Conservation (phyloP, 305 asterid genomes). For the Solanum hybrid region DNA sequence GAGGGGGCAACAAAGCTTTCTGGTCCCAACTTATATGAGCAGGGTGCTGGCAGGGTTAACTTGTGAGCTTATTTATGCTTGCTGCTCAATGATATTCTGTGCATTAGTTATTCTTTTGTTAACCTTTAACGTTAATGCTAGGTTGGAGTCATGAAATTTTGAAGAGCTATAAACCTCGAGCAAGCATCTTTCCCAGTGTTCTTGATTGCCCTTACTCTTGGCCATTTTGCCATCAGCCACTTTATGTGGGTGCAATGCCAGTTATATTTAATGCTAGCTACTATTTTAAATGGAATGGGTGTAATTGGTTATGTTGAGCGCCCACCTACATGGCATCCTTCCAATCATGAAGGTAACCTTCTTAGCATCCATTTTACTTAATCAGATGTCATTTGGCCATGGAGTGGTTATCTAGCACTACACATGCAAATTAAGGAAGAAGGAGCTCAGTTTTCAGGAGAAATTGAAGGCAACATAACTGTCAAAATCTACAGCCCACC, state of each 20-base stretch:
- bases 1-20: slow-evolving; percentile 94
- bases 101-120: not conserved
- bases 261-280: slow-evolving; percentile 58
- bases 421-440: slow-evolving; percentile 94
- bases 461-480: slow-evolving; percentile 72
- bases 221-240: slow-evolving; percentile 96
- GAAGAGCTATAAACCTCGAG: slow-evolving; percentile 82
- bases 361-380: slow-evolving; percentile 70
- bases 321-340: slow-evolving; percentile 85
- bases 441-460: slow-evolving; percentile 77
- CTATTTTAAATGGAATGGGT: slow-evolving; percentile 91
- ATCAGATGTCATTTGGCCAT: slow-evolving; percentile 89
- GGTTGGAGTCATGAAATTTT: slow-evolving; percentile 71
- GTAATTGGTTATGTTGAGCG: slow-evolving; percentile 66
- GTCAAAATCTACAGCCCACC: slow-evolving; percentile 71
- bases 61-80: slow-evolving; percentile 52
- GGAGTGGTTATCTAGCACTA: slow-evolving; percentile 88
- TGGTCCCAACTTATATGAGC: slow-evolving; percentile 88
- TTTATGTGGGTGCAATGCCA: slow-evolving; percentile 94
- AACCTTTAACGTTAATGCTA: slow-evolving; percentile 27
- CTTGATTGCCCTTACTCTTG: slow-evolving; percentile 94
- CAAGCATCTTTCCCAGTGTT: slow-evolving; percentile 81
- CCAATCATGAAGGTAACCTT: slow-evolving; percentile 70
- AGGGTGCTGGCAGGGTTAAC: slow-evolving; percentile 96
- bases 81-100: slow-evolving; percentile 6